Percentiles rank a stretch among this genome's conserved stretches.
Evolutionary conservation across 805 yeast genomes (phyloP).

Genomic region (Gaillardinia entomophila): DNA sequence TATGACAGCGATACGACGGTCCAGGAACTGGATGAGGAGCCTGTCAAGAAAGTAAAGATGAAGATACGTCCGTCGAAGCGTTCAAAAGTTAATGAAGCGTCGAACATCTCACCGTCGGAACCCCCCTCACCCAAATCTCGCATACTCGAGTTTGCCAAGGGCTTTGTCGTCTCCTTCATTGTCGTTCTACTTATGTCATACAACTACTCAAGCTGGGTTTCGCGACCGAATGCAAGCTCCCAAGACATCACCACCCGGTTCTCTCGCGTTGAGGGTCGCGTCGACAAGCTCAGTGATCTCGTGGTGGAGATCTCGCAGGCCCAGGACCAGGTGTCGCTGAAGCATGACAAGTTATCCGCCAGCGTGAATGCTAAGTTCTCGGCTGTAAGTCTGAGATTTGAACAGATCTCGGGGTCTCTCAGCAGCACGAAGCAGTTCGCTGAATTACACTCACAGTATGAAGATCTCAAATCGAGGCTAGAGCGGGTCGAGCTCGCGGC

Average conservation of each 20-base stretch:
- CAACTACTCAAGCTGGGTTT: too few species aligned
- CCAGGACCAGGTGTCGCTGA: constrained; percentile 13
- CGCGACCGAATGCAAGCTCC: constrained; percentile 2
- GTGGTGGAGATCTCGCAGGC: constrained; percentile 11
- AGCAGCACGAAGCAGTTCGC: constrained; percentile 3
- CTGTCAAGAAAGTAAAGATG: background rate
- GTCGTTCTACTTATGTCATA: too few species aligned
- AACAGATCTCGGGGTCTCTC: constrained; percentile 1
- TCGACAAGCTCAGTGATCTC: constrained; percentile 9
- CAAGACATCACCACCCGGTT: constrained; percentile 5
- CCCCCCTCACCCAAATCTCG: too few species aligned
- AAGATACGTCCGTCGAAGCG: constrained; percentile 3
- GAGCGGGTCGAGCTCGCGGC: constrained; percentile 4
- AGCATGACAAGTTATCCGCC: constrained; percentile 9
- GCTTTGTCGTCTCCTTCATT: too few species aligned
- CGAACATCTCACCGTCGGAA: too few species aligned
- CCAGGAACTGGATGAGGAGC: background rate
- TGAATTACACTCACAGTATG: constrained; percentile 8
- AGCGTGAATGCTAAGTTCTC: constrained; percentile 12
- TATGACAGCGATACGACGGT: constrained; percentile 4
- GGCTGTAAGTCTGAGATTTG: constrained; percentile 7
- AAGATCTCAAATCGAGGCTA: constrained; percentile 7
- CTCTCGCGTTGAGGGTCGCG: constrained; percentile 5
- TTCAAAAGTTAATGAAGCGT: too few species aligned
- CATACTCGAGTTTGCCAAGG: too few species aligned